phyloP scores from a whole-genome alignment of 768 basidiomycete genomes.

The Lactarius evosmus region DNA sequence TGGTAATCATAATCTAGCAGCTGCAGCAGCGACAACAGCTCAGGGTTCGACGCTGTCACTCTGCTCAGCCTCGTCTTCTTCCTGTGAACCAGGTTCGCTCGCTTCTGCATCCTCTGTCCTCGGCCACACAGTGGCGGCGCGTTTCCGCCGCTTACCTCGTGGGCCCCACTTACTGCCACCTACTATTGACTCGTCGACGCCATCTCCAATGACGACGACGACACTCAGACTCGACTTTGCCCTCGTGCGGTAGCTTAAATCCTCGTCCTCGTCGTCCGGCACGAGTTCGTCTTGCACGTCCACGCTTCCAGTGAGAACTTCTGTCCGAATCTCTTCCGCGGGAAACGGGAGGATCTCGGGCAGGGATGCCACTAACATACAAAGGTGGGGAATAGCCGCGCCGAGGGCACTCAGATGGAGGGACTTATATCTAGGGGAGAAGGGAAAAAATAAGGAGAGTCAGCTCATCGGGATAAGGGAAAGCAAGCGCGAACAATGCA shows the following conservation, averaged over 20 bases:
- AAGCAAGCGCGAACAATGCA: conserved; percentile 35
- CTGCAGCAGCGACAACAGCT: not conserved
- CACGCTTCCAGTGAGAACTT: conserved; percentile 65
- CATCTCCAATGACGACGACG: conserved; percentile 58
- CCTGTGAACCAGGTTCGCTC: not conserved
- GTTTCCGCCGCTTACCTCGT: conserved; percentile 26
- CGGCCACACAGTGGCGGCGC: not conserved
- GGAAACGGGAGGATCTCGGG: conserved; percentile 69
- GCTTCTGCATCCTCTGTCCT: conserved; percentile 1
- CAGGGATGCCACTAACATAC: conserved; percentile 65
- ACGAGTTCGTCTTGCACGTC: conserved; percentile 77
- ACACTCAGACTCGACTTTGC: conserved; percentile 67
- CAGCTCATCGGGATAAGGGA: not conserved
- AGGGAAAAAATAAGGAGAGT: too few relatives aligned
- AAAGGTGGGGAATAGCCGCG: conserved; percentile 81
- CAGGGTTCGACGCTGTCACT: conserved; percentile 5
- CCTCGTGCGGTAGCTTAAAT: conserved; percentile 57
- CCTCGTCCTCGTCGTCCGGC: conserved; percentile 72
- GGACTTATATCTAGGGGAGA: conserved; percentile 55
- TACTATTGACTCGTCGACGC: conserved; percentile 43
- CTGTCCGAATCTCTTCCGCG: conserved; percentile 56
- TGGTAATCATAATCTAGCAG: conserved; percentile 2
- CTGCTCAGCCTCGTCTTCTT: conserved; percentile 4
- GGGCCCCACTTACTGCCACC: conserved; percentile 26
- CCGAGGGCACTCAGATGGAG: conserved; percentile 81